These are phyloP conservation scores for Ophiosphaerella herpotricha DNA, from an alignment of 2,329 filamentous ascomycete genomes.

Conservation along the genomic window DNA sequence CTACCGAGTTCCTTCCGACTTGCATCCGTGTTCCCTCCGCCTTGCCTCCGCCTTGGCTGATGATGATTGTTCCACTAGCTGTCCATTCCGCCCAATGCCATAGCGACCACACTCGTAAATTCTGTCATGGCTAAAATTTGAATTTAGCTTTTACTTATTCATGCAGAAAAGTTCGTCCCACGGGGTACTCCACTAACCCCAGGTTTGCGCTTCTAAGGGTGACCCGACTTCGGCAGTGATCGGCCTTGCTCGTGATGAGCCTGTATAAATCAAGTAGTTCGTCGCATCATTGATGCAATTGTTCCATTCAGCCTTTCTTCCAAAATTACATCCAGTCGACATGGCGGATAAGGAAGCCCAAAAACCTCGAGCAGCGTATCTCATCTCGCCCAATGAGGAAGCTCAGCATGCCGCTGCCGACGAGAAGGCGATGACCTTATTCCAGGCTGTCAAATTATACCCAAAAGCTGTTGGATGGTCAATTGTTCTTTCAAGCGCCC, in stretches of 20 bases:
- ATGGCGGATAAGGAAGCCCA: slow-evolving; percentile 28
- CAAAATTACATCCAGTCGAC: neutral
- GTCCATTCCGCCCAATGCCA: slow-evolving; percentile 9
- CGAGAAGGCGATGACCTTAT: slow-evolving; percentile 58
- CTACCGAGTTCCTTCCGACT: no score
- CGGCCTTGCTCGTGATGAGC: slow-evolving; percentile 12
- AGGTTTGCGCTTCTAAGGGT: slow-evolving; percentile 7
- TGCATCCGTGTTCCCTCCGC: slow-evolving; percentile 8
- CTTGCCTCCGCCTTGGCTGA: slow-evolving; percentile 16
- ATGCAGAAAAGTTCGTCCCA: slow-evolving; percentile 4
- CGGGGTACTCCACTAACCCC: slow-evolving; percentile 23
- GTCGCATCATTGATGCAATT: neutral
- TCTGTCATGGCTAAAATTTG: neutral
- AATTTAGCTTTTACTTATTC: neutral
- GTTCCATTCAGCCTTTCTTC: neutral
- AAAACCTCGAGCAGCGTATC: slow-evolving; percentile 13
- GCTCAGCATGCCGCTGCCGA: slow-evolving; percentile 48
- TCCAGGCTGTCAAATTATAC: slow-evolving; percentile 77
- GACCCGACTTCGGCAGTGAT: slow-evolving; percentile 15
- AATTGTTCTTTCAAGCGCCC: slow-evolving; percentile 80
- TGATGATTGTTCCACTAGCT: slow-evolving; percentile 11
- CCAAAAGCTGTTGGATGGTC: slow-evolving; percentile 85
- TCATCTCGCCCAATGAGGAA: slow-evolving; percentile 27
- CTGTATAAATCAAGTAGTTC: slow-evolving; percentile 16
- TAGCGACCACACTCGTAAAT: slow-evolving; percentile 1